Evolutionary conservation across 768 basidiomycete genomes (phyloP).

Genomic region (Ramaria sp.): DNA sequence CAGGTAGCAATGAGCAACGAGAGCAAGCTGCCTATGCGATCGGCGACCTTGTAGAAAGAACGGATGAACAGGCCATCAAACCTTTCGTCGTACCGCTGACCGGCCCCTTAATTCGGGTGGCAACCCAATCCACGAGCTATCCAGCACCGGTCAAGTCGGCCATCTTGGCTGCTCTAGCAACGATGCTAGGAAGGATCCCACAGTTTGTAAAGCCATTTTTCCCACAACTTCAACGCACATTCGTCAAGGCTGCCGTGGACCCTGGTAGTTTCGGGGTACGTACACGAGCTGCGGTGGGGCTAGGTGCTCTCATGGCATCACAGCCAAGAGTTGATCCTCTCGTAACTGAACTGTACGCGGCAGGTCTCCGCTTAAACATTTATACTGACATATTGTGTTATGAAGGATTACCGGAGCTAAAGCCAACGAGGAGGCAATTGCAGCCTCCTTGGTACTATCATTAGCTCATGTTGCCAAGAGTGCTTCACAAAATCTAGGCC

Average conservation of each 20-base stretch:
- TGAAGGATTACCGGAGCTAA: conserved; percentile 38
- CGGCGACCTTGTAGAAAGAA: conserved; percentile 88
- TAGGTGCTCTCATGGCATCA: conserved; percentile 84
- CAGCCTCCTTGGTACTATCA: conserved; percentile 64
- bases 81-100: conserved; percentile 94
- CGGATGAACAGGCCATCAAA: conserved; percentile 78
- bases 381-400: not conserved
- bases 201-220: conserved; percentile 94
- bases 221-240: conserved; percentile 93
- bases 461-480: conserved; percentile 64
- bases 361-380: conserved; percentile 13
- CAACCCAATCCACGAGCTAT: conserved; percentile 79
- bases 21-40: conserved; percentile 96
- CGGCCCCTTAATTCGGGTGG: conserved; percentile 90
- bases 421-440: conserved; percentile 55
- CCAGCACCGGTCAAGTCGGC: conserved; percentile 90
- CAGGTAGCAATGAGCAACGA: conserved; percentile 87
- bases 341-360: conserved; percentile 61
- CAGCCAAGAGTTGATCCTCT: conserved; percentile 89
- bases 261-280: conserved; percentile 68
- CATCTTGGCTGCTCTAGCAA: conserved; percentile 75
- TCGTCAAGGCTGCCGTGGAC: conserved; percentile 87
- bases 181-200: conserved; percentile 80
- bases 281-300: conserved; percentile 68
- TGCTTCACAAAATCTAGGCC: conserved; percentile 66